phyloP scores from a whole-genome alignment of 768 basidiomycete genomes.

The Tubosaeta brunneosetosa region DNA sequence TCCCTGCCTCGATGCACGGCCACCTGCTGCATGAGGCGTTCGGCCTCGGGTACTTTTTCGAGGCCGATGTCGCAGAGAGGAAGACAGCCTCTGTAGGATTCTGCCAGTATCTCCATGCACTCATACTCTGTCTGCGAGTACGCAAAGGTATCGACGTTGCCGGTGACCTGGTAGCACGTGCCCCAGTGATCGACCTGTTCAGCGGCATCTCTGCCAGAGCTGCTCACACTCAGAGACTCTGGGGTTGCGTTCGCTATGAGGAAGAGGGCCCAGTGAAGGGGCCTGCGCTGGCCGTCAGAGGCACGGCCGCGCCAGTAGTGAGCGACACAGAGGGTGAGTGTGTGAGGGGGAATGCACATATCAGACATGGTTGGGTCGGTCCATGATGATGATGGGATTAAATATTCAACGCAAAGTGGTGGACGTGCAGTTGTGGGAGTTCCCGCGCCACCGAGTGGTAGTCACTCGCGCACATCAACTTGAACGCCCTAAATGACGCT shows the following conservation, averaged over 20 bases:
- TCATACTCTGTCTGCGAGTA: constrained; percentile 26
- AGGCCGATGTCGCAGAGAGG: constrained; percentile 19
- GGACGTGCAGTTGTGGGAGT: constrained; percentile 6
- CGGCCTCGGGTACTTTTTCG: constrained; percentile 9
- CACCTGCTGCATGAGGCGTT: constrained; percentile 22
- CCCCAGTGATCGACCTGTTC: constrained; percentile 29
- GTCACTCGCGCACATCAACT: constrained; percentile 23
- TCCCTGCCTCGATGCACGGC: constrained; percentile 21
- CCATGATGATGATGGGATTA: not conserved
- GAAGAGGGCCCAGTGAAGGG: constrained; percentile 31
- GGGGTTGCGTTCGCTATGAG: constrained; percentile 22
- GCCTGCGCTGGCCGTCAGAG: constrained; percentile 17
- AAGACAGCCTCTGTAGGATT: constrained; percentile 29
- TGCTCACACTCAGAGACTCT: constrained; percentile 18
- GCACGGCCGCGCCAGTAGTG: constrained; percentile 28
- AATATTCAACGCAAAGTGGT: constrained; percentile 12
- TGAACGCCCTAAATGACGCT: constrained; percentile 49
- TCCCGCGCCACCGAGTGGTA: constrained; percentile 28
- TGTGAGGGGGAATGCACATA: constrained; percentile 5
- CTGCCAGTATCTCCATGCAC: constrained; percentile 29
- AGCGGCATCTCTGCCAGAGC: constrained; percentile 18
- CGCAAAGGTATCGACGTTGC: constrained; percentile 27
- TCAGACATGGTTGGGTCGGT: constrained; percentile 15
- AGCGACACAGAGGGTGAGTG: constrained; percentile 26
- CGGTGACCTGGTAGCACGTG: constrained; percentile 27